Evolutionary conservation across 192 early-diverging fungal species (phyloP).

Genomic region (Coemansia guatemalensis): DNA sequence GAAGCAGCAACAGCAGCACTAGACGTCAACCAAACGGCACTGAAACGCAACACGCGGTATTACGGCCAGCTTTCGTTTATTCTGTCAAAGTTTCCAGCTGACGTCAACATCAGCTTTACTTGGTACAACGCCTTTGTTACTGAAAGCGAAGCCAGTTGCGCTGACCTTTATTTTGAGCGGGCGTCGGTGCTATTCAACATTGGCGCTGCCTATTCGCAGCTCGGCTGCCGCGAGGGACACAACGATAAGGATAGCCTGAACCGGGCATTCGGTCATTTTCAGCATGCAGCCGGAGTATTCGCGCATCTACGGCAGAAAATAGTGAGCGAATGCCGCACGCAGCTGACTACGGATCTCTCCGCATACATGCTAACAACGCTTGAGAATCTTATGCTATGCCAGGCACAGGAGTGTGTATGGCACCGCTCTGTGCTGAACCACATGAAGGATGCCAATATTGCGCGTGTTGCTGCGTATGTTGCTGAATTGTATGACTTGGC

Average conservation of each 20-base stretch:
- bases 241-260: conserved; percentile 74
- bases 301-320: conserved; percentile 60
- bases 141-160: conserved; percentile 67
- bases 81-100: conserved; percentile 82
- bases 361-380: conserved; percentile 64
- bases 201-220: conserved; percentile 79
- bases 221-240: conserved; percentile 70
- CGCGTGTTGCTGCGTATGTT: conserved; percentile 73
- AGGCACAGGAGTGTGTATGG: conserved; percentile 95
- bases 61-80: conserved; percentile 84
- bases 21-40: conserved; percentile 59
- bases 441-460: conserved; percentile 75
- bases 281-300: conserved; percentile 83
- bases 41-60: conserved; percentile 69
- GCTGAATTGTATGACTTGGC: conserved; percentile 72
- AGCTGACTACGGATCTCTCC: conserved; percentile 70
- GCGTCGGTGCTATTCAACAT: conserved; percentile 85
- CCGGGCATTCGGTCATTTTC: conserved; percentile 74
- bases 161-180: conserved; percentile 79
- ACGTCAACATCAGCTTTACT: conserved; percentile 58
- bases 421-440: conserved; percentile 79
- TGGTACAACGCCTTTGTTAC: conserved; percentile 31
- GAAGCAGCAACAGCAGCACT: conserved; percentile 66
- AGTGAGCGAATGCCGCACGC: conserved; percentile 63
- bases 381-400: conserved; percentile 82